Evolutionary conservation across 306 rosid species (phyloP).

Genomic region (Trifolium subterraneum): DNA sequence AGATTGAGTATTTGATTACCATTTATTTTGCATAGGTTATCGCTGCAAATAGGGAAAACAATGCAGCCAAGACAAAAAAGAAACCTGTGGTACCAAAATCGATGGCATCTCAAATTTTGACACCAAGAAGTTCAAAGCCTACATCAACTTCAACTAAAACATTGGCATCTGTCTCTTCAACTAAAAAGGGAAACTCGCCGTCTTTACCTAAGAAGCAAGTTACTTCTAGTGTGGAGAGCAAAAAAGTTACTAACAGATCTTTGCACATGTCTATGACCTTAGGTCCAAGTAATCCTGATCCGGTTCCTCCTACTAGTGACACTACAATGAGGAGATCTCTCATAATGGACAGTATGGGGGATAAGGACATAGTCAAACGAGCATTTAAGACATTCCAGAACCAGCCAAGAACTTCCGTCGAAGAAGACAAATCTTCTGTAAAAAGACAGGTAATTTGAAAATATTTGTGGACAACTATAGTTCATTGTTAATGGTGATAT

Average conservation of each 20-base stretch:
- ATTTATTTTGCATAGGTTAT: slow-evolving; percentile 57
- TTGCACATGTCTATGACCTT: slow-evolving; percentile 71
- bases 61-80: slow-evolving; percentile 62
- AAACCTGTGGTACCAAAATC: slow-evolving; percentile 51
- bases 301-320: slow-evolving; percentile 52
- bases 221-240: slow-evolving; percentile 52
- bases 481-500: slow-evolving; percentile 20
- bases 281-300: slow-evolving; percentile 58
- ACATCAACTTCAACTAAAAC: slow-evolving; percentile 44
- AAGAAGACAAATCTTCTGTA: slow-evolving; percentile 50
- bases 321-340: slow-evolving; percentile 63
- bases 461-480: slow-evolving; percentile 20
- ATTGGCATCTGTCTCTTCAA: slow-evolving; percentile 51
- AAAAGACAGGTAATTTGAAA: slow-evolving; percentile 61
- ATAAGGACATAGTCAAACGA: slow-evolving; percentile 89
- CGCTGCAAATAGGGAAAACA: slow-evolving; percentile 53
- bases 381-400: slow-evolving; percentile 91
- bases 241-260: slow-evolving; percentile 61
- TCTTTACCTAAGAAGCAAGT: slow-evolving; percentile 56
- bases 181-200: slow-evolving; percentile 52
- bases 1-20: slow-evolving; percentile 26
- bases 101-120: slow-evolving; percentile 59
- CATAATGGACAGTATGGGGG: slow-evolving; percentile 94
- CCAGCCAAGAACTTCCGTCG: slow-evolving; percentile 58
- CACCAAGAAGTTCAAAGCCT: slow-evolving; percentile 65